Percentiles rank a stretch among this genome's conserved stretches.
These are phyloP conservation scores for Xylariomycetidae sp. DNA, from an alignment of 2,329 filamentous ascomycete species.

Conservation along the genomic window DNA sequence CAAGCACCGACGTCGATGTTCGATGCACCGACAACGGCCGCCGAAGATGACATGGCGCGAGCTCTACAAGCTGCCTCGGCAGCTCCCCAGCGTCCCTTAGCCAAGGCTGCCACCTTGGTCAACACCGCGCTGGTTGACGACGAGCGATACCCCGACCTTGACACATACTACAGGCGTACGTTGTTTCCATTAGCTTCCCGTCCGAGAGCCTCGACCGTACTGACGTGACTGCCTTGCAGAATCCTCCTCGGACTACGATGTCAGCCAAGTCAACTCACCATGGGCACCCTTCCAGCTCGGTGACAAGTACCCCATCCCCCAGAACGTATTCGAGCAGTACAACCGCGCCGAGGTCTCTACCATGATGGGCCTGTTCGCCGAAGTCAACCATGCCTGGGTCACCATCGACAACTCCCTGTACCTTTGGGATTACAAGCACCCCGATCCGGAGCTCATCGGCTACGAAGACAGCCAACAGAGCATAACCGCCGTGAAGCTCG, in stretches of 20 bases:
- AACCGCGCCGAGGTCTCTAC: conserved; percentile 82
- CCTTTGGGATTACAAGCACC: conserved; percentile 93
- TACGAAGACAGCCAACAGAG: conserved; percentile 84
- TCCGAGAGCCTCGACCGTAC: conserved; percentile 11
- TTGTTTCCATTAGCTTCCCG: conserved; percentile 16
- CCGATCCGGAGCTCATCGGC: conserved; percentile 85
- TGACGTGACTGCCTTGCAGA: conserved; percentile 48
- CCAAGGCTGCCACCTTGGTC: conserved; percentile 76
- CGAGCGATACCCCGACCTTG: conserved; percentile 78
- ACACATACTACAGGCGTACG: conserved; percentile 84
- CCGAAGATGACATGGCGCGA: conserved; percentile 19
- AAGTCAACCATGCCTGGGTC: conserved; percentile 92
- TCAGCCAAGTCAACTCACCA: conserved; percentile 58
- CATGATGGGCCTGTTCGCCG: conserved; percentile 91
- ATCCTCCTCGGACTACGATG: conserved; percentile 85
- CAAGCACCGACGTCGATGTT: conserved; percentile 10
- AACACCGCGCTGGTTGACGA: conserved; percentile 73
- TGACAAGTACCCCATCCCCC: conserved; percentile 83
- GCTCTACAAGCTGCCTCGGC: conserved; percentile 25
- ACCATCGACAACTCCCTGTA: conserved; percentile 94
- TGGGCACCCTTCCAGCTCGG: conserved; percentile 89
- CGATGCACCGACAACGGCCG: conserved; percentile 11
- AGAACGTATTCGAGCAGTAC: conserved; percentile 87
- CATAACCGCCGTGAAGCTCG: conserved; percentile 86
- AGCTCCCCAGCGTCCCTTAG: conserved; percentile 46